A percentile compares a stretch with the other conserved stretches of the same genome.
Evolutionary conservation across 208 protist species (phyloP).

Genomic region (Endotrypanum monterogeii): DNA sequence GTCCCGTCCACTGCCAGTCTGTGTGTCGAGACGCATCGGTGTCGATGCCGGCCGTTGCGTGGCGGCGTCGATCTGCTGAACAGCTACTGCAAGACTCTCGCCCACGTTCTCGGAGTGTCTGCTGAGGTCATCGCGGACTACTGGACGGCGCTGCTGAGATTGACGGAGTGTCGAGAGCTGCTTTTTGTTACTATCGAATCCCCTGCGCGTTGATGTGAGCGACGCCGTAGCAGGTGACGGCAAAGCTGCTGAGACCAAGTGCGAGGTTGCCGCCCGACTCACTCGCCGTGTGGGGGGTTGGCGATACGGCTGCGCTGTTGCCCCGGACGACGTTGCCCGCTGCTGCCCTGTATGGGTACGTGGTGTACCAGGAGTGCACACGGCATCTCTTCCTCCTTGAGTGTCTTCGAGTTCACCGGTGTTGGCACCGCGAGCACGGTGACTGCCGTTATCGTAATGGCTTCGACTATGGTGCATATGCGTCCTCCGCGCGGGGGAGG

Average conservation of each 20-base stretch:
- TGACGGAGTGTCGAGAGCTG: neutral
- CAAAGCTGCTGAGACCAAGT: neutral
- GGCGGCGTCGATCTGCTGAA: constrained; percentile 26
- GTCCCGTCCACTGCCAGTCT: neutral
- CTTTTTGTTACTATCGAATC: neutral
- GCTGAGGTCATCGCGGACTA: neutral
- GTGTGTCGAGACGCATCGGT: constrained; percentile 10
- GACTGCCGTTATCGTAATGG: neutral
- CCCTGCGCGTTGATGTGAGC: neutral
- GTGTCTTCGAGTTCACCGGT: neutral
- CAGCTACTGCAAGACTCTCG: constrained; percentile 16
- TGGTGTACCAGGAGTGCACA: constrained; percentile 5
- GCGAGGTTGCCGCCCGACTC: neutral
- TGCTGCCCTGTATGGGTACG: neutral
- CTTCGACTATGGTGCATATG: neutral
- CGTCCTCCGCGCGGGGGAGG: neutral
- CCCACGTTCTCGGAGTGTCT: neutral
- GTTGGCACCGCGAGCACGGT: neutral
- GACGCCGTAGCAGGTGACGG: neutral
- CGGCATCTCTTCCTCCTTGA: constrained; percentile 10
- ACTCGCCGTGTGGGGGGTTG: neutral
- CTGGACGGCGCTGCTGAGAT: neutral
- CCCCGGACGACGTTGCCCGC: neutral
- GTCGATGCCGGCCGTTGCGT: constrained; percentile 2
- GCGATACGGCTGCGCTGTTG: neutral